Evolutionary conservation across 768 basidiomycete genomes (phyloP).

Genomic region (Trametes villosa): DNA sequence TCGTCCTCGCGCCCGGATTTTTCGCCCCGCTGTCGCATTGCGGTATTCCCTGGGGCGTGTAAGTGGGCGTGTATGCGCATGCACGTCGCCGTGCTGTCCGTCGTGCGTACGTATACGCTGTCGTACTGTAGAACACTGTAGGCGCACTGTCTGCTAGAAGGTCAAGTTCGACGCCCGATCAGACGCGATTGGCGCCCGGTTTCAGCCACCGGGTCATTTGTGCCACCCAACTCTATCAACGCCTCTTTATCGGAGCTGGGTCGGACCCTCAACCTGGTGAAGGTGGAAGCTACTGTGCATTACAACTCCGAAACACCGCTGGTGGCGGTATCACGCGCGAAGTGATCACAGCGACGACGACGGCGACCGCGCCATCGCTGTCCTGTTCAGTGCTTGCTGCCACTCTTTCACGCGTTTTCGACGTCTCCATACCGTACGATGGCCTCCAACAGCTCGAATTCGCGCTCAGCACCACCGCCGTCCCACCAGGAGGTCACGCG

Average conservation of each 20-base stretch:
- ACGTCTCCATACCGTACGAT: background rate
- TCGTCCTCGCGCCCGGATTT: background rate
- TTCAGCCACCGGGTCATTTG: conserved; percentile 10
- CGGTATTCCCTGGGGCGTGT: background rate
- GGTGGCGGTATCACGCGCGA: conserved; percentile 7
- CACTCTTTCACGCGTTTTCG: conserved; percentile 10
- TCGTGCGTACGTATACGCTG: background rate
- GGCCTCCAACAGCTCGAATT: conserved; percentile 20
- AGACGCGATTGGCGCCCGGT: background rate
- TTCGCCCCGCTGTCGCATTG: background rate
- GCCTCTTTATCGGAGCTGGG: background rate
- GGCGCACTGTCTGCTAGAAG: background rate
- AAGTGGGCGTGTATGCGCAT: background rate
- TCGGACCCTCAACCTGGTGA: background rate
- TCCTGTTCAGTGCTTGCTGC: conserved; percentile 7
- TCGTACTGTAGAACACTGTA: background rate
- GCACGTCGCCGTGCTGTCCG: background rate
- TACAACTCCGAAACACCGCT: conserved; percentile 11
- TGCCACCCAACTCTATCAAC: background rate
- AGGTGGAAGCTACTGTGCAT: background rate
- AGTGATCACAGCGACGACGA: conserved; percentile 24
- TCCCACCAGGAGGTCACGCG: conserved; percentile 86
- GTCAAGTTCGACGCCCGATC: conserved; percentile 2
- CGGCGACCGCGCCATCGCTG: conserved; percentile 6
- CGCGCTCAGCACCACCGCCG: conserved; percentile 59